Base-by-base conservation (phyloP, 2,329 filamentous ascomycete genomes). In the Pseudogymnoascus sp. region DNA sequence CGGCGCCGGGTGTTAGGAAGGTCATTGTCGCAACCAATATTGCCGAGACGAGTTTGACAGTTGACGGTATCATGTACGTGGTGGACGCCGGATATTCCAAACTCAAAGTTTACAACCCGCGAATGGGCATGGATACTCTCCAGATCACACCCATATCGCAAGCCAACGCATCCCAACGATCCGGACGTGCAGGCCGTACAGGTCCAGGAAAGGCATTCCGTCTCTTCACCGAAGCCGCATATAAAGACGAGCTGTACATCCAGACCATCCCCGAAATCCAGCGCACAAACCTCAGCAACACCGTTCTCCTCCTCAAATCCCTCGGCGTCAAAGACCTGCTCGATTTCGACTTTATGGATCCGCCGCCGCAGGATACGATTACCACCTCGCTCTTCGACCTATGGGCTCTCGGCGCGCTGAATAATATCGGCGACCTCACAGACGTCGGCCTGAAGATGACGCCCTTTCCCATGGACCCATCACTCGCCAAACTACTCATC, bases 311-410 rank as follows among this genome's bases (percentile, higher is more conserved):
- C 60, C 82, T 99, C 57, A 99, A 99, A 73, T 96, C 91, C 0
- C 83, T 99, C 0, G 95, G 95, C 0, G 93, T 99, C 17, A 93
- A 91, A 72, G 93, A 99, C 69, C 80, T 99, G 9, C 78, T 99
- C 0, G 93, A 99, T 74, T 99, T 99, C 72, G 92, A 97, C 74
- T 99, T 99, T 71, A 97, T 99, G 93, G 95, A 99, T 69, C 95
- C 95, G 1, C 95, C 95, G 6, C 95, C 95, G 0, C 95, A 99
- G 76, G 96, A 99, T 71, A 97, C 93, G 0, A 97, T 99, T 68
- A 93, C 91, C 0, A 99, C 95, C 0, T 97, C 93, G 3, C 87
- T 99, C 36, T 99, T 97, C 76, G 95, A 99, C 71, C 84, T 99
- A 0, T 99, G 95, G 95, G 93, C 95, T 0, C 81, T 99, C 0